A percentile compares a stretch with the other conserved stretches of the same genome.
phyloP scores from a whole-genome alignment of 2,329 filamentous ascomycete genomes.

The Nemania sp. region DNA sequence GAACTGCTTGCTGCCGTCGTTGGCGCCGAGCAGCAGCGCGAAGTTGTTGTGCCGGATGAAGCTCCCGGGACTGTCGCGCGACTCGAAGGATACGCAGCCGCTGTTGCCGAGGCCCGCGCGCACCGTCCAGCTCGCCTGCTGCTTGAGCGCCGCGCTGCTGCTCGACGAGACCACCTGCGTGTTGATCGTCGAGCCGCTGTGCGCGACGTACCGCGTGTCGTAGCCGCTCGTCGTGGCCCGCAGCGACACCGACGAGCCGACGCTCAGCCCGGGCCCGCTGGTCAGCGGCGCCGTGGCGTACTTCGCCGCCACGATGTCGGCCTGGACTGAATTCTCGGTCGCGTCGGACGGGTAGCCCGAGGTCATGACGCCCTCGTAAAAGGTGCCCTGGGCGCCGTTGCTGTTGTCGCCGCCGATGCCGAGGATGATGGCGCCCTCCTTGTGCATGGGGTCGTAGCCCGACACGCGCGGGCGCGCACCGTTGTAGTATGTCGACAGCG shows the following conservation, averaged over 20 bases:
- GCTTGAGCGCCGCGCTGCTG: slow-evolving; percentile 54
- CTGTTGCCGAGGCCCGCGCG: slow-evolving; percentile 59
- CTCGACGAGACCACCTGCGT: slow-evolving; percentile 59
- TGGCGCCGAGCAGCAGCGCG: slow-evolving; percentile 51
- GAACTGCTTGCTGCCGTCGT: slow-evolving; percentile 61
- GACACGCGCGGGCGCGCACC: slow-evolving; percentile 52
- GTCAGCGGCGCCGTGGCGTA: slow-evolving; percentile 55
- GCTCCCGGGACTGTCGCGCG: slow-evolving; percentile 59
- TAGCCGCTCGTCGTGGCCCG: slow-evolving; percentile 59
- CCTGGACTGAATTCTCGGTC: slow-evolving; percentile 62
- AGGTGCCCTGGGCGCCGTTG: slow-evolving; percentile 62
- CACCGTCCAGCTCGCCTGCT: slow-evolving; percentile 58
- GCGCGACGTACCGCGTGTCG: slow-evolving; percentile 58
- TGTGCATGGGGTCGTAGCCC: slow-evolving; percentile 66
- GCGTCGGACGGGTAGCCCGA: slow-evolving; percentile 63
- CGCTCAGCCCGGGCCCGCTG: slow-evolving; percentile 52
- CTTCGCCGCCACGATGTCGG: slow-evolving; percentile 62
- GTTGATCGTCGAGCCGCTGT: slow-evolving; percentile 55
- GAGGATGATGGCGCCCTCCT: slow-evolving; percentile 69
- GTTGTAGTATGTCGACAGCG: slow-evolving; percentile 55
- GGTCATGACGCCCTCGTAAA: slow-evolving; percentile 70
- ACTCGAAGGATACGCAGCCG: slow-evolving; percentile 65
- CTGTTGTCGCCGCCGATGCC: slow-evolving; percentile 73
- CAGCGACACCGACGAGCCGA: slow-evolving; percentile 58
- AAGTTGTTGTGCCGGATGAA: slow-evolving; percentile 63